These are phyloP conservation scores for Didymella segeticola DNA, from an alignment of 2,329 filamentous ascomycete genomes.

Conservation along the genomic window DNA sequence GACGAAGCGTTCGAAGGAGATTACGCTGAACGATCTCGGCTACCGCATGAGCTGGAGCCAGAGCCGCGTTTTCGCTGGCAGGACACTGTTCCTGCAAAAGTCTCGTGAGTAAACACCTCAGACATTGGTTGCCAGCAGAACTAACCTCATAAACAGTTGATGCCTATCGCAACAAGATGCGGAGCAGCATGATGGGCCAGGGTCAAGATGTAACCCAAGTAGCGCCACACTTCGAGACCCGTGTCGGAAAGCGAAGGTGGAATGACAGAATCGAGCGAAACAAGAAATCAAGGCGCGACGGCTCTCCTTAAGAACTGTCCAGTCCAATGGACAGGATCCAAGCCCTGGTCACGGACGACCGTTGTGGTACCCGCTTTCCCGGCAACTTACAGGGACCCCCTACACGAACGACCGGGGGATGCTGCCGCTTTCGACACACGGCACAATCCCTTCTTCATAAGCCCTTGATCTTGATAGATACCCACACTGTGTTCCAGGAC, in stretches of 20 bases:
- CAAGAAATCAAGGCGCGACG: slow-evolving; percentile 49
- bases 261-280: slow-evolving; percentile 55
- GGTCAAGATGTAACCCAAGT: slow-evolving; percentile 77
- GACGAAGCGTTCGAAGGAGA: slow-evolving; percentile 76
- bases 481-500: slow-evolving; percentile 7
- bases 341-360: slow-evolving; percentile 35
- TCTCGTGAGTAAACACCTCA: slow-evolving; percentile 72
- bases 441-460: slow-evolving; percentile 28
- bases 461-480: slow-evolving; percentile 31
- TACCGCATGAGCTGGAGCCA: slow-evolving; percentile 98
- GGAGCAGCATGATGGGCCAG: slow-evolving; percentile 77
- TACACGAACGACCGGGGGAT: slow-evolving; percentile 41
- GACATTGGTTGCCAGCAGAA: neutral
- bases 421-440: slow-evolving; percentile 36
- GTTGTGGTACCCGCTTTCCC: slow-evolving; percentile 42
- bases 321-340: slow-evolving; percentile 25
- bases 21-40: slow-evolving; percentile 89
- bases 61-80: slow-evolving; percentile 85
- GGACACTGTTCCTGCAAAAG: slow-evolving; percentile 87
- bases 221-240: slow-evolving; percentile 87
- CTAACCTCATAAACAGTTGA: slow-evolving; percentile 69
- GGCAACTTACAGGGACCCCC: slow-evolving; percentile 43
- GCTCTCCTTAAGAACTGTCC: slow-evolving; percentile 46
- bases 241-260: slow-evolving; percentile 77
- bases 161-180: slow-evolving; percentile 91